Conservation (phyloP, 805 yeast genomes). For the Candida michaelii region DNA sequence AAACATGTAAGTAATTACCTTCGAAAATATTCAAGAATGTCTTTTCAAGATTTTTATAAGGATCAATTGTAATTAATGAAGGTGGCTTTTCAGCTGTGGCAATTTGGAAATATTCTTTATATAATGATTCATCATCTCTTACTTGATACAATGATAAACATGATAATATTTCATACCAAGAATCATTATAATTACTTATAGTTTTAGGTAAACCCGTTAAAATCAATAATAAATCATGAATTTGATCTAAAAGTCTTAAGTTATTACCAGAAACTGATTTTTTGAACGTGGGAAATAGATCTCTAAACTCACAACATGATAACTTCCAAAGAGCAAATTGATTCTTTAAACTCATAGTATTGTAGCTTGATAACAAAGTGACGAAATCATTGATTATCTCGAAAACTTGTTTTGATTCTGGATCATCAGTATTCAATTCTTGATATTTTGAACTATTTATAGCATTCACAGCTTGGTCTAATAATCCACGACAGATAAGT, state of each 20-base stretch:
- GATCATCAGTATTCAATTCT: constrained; percentile 28
- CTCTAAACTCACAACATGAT: constrained; percentile 50
- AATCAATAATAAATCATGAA: constrained; percentile 43
- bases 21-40: constrained; percentile 56
- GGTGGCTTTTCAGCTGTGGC: constrained; percentile 36
- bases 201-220: constrained; percentile 50
- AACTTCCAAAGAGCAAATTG: constrained; percentile 52
- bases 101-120: constrained; percentile 31
- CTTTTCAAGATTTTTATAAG: constrained; percentile 25
- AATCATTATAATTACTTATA: constrained; percentile 49
- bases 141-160: constrained; percentile 60
- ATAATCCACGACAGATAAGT: constrained; percentile 60
- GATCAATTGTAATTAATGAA: constrained; percentile 27
- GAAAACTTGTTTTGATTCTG: constrained; percentile 11
- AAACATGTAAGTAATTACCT: constrained; percentile 55
- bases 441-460: constrained; percentile 45
- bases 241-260: constrained; percentile 31
- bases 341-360: constrained; percentile 37
- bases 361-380: constrained; percentile 39
- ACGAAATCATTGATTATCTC: constrained; percentile 42
- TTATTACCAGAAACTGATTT: constrained; percentile 25
- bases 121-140: constrained; percentile 40
- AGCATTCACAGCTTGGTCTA: constrained; percentile 52
- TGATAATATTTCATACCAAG: constrained; percentile 69
- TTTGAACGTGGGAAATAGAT: constrained; percentile 28